Conservation (phyloP, 139 green algal species). For the Volvox africanus region DNA sequence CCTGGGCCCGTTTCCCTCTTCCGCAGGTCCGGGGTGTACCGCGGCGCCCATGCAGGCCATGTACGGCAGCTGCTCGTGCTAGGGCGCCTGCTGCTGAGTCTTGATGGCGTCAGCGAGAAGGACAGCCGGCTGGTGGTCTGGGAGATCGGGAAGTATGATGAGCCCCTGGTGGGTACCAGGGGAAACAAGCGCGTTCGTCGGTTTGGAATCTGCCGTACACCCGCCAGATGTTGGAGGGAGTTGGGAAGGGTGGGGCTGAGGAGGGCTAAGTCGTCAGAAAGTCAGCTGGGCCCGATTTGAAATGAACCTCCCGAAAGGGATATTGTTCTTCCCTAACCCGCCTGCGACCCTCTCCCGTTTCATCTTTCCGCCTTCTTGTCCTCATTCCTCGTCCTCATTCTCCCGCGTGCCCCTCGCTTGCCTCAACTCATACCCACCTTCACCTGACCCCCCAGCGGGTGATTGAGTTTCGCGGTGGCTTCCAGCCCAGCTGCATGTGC, state of each 20-base stretch:
- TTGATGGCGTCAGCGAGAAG: constrained; percentile 52
- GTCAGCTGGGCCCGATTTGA: too few species aligned
- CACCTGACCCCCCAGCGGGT: constrained; percentile 44
- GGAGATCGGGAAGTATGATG: constrained; percentile 72
- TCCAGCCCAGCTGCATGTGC: constrained; percentile 86
- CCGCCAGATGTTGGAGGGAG: too few species aligned
- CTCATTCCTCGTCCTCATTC: neutral
- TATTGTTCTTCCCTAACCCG: neutral
- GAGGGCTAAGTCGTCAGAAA: too few species aligned
- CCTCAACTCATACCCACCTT: too few species aligned
- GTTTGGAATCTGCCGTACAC: too few species aligned
- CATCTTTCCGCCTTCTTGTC: neutral
- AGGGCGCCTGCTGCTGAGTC: constrained; percentile 84
- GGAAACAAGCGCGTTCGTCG: neutral
- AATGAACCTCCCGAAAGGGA: too few species aligned
- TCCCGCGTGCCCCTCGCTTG: neutral
- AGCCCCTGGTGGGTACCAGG: constrained; percentile 40
- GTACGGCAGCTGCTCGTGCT: constrained; percentile 86
- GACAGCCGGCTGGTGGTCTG: constrained; percentile 82
- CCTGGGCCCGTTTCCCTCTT: neutral
- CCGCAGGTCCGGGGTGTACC: constrained; percentile 70
- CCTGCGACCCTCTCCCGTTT: neutral
- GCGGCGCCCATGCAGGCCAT: constrained; percentile 50
- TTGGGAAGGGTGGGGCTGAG: neutral
- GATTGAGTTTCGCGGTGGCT: constrained; percentile 57